These are phyloP conservation scores for Quercus gilva DNA, from an alignment of 306 rosid genomes.

Conservation along the genomic window DNA sequence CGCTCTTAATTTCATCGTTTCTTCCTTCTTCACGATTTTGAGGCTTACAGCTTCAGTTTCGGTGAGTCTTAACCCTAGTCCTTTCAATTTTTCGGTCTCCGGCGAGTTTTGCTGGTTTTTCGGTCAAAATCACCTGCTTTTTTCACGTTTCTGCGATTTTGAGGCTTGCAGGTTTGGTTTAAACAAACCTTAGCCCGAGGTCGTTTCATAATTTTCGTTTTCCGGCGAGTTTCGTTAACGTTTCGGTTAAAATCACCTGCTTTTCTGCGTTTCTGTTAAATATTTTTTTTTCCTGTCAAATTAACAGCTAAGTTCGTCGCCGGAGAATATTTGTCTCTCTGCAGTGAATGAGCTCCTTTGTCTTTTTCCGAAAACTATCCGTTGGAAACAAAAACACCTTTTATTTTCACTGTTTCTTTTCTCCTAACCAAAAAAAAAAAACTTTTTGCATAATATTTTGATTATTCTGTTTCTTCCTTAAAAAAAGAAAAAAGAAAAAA, in stretches of 20 bases:
- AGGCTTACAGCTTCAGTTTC: neutral
- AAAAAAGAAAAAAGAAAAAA: neutral
- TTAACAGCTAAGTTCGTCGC: neutral
- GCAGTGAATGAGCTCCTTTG: constrained; percentile 7
- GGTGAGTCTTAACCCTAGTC: neutral
- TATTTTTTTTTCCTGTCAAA: neutral
- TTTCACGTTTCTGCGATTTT: neutral
- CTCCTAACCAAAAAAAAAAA: neutral
- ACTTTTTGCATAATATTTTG: neutral
- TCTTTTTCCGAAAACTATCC: constrained; percentile 13
- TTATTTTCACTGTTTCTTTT: neutral
- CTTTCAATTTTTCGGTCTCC: neutral
- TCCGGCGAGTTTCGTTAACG: no score
- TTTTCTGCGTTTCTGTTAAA: no score
- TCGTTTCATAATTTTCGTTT: no score
- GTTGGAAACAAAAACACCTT: neutral
- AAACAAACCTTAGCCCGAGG: no score
- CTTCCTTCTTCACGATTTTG: neutral
- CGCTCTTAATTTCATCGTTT: constrained; percentile 3
- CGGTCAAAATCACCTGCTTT: neutral
- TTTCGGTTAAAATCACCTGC: no score
- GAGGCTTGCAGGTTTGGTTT: no score
- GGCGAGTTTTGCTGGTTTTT: neutral
- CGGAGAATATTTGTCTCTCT: neutral
- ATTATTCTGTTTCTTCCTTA: no score